These are phyloP conservation scores for Helichrysum umbraculigerum DNA, from an alignment of 129 eudicot genomes.

Conservation along the genomic window DNA sequence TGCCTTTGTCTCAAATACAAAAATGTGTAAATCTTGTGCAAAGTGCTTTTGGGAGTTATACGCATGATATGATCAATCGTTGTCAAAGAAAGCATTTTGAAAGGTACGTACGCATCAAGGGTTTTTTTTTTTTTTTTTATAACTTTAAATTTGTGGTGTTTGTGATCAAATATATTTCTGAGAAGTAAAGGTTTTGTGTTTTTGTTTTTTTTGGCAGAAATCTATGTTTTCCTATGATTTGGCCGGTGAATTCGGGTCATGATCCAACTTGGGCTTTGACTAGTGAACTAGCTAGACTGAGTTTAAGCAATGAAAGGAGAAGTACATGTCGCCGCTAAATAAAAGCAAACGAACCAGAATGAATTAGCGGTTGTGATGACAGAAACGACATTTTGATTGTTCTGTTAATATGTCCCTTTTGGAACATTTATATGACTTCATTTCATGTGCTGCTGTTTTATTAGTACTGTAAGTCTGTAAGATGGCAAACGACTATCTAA, in stretches of 20 bases:
- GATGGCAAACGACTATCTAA: background rate
- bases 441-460: background rate
- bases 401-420: background rate
- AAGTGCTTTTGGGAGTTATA: constrained; percentile 25
- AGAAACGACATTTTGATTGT: background rate
- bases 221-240: constrained; percentile 38
- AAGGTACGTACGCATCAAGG: constrained; percentile 36
- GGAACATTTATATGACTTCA: background rate
- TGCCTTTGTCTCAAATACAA: constrained; percentile 19
- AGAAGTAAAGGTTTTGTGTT: background rate
- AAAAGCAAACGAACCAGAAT: background rate
- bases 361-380: background rate
- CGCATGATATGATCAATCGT: constrained; percentile 28
- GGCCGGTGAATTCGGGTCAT: constrained; percentile 28
- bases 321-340: background rate
- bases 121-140: background rate
- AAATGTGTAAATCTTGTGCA: constrained; percentile 23
- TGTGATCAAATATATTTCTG: background rate
- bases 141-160: background rate
- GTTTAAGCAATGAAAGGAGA: constrained; percentile 17
- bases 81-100: constrained; percentile 35
- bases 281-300: constrained; percentile 33
- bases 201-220: constrained; percentile 23
- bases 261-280: constrained; percentile 28
- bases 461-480: background rate